Evolutionary conservation across 768 basidiomycete genomes (phyloP).

Genomic region (Termitomyces sp.): DNA sequence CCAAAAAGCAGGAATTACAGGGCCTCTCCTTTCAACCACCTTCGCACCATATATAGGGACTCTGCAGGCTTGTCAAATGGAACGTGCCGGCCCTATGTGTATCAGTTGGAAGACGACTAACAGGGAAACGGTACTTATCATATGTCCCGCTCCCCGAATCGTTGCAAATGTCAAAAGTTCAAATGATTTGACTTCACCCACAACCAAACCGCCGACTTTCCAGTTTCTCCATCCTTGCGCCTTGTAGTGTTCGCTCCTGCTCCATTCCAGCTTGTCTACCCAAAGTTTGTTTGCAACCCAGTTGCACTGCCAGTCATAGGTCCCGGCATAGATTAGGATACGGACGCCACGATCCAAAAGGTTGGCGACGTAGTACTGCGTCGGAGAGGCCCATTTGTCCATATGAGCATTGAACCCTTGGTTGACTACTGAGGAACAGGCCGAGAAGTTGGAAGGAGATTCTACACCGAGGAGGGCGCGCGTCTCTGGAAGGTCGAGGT

Average conservation of each 20-base stretch:
- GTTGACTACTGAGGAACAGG: conserved; percentile 50
- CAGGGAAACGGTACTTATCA: conserved; percentile 35
- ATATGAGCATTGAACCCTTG: conserved; percentile 46
- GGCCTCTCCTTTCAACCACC: conserved; percentile 47
- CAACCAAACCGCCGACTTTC: conserved; percentile 42
- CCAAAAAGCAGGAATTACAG: conserved; percentile 22
- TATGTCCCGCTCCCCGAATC: conserved; percentile 45
- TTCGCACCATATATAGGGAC: conserved; percentile 54
- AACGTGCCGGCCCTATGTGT: conserved; percentile 34
- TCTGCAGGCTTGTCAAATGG: conserved; percentile 68
- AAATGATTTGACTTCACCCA: conserved; percentile 38
- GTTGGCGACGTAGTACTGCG: conserved; percentile 57
- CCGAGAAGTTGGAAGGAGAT: conserved; percentile 42
- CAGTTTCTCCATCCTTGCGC: conserved; percentile 50
- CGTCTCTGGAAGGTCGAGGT: conserved; percentile 14
- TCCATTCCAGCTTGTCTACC: conserved; percentile 73
- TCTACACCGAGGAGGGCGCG: conserved; percentile 17
- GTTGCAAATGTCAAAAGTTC: conserved; percentile 31
- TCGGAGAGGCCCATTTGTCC: conserved; percentile 45
- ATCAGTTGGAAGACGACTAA: conserved; percentile 7
- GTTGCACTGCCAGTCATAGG: conserved; percentile 78
- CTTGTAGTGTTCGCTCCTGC: conserved; percentile 48
- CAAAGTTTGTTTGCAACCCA: conserved; percentile 75
- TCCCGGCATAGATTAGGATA: conserved; percentile 69
- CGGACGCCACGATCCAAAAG: conserved; percentile 76